phyloP scores from a whole-genome alignment of 2,329 filamentous ascomycete genomes.

The Pyrenophora seminiperda region DNA sequence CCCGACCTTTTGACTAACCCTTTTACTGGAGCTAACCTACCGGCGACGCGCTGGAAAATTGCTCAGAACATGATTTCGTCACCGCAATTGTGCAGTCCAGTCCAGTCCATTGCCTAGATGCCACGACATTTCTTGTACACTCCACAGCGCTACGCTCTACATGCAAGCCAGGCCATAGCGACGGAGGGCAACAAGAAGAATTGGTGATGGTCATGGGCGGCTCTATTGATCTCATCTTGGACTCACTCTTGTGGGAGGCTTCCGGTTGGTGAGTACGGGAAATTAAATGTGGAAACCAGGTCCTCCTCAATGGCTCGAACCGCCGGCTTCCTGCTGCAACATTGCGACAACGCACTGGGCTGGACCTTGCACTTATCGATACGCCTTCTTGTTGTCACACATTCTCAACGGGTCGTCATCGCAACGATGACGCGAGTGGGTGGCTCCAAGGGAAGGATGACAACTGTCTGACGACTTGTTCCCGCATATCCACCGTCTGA shows the following conservation, averaged over 20 bases:
- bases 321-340: slow-evolving; percentile 16
- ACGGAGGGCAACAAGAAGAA: slow-evolving; percentile 9
- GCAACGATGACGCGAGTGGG: slow-evolving; percentile 1
- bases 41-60: slow-evolving; percentile 2
- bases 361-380: slow-evolving; percentile 23
- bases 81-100: slow-evolving; percentile 1
- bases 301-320: slow-evolving; percentile 24
- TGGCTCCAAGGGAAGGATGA: neutral
- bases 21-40: neutral
- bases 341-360: slow-evolving; percentile 22
- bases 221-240: slow-evolving; percentile 33
- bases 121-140: slow-evolving; percentile 15
- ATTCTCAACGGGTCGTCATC: slow-evolving; percentile 5
- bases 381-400: slow-evolving; percentile 19
- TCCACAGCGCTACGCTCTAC: slow-evolving; percentile 16
- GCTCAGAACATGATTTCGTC: slow-evolving; percentile 3
- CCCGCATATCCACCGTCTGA: slow-evolving; percentile 10
- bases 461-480: slow-evolving; percentile 6
- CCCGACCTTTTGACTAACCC: neutral
- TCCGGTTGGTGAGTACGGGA: slow-evolving; percentile 32
- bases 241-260: slow-evolving; percentile 16
- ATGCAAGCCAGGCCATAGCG: slow-evolving; percentile 18
- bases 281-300: slow-evolving; percentile 36
- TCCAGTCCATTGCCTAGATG: neutral
- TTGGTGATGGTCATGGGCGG: slow-evolving; percentile 28